These are phyloP conservation scores for Stephania cephalantha DNA, from an alignment of 164 flowering plant genomes.

Conservation along the genomic window DNA sequence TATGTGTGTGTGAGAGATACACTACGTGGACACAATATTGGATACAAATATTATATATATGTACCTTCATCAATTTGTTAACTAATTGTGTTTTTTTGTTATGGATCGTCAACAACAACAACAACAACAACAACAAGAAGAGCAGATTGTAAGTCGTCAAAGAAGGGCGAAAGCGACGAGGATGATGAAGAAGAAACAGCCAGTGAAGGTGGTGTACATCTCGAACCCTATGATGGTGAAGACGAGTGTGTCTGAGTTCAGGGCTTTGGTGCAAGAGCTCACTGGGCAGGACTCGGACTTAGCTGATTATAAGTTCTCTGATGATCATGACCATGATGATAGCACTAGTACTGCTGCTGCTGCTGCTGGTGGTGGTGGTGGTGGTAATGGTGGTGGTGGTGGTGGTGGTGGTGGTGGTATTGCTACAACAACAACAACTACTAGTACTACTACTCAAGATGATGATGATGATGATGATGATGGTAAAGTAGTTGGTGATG, in stretches of 20 bases:
- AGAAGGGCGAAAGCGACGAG: constrained; percentile 6
- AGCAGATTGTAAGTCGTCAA: background rate
- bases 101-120: background rate
- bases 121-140: too few species aligned
- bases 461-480: background rate
- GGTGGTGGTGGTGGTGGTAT: too few species aligned
- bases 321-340: background rate
- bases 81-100: background rate
- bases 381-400: too few species aligned
- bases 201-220: constrained; percentile 71
- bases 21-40: too few species aligned
- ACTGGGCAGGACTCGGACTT: constrained; percentile 59
- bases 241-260: constrained; percentile 57
- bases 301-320: constrained; percentile 2
- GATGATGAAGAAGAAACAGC: constrained; percentile 9
- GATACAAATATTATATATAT: too few species aligned
- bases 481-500: background rate
- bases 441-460: background rate
- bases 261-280: constrained; percentile 72
- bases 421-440: too few species aligned
- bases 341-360: too few species aligned
- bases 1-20: too few species aligned
- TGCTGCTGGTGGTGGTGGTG: too few species aligned
- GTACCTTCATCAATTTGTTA: too few species aligned
- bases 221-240: constrained; percentile 80